Evolutionary conservation across 1,284 basidiomycete genomes (phyloP).

Genomic region (Afroboletus lepidellus): DNA sequence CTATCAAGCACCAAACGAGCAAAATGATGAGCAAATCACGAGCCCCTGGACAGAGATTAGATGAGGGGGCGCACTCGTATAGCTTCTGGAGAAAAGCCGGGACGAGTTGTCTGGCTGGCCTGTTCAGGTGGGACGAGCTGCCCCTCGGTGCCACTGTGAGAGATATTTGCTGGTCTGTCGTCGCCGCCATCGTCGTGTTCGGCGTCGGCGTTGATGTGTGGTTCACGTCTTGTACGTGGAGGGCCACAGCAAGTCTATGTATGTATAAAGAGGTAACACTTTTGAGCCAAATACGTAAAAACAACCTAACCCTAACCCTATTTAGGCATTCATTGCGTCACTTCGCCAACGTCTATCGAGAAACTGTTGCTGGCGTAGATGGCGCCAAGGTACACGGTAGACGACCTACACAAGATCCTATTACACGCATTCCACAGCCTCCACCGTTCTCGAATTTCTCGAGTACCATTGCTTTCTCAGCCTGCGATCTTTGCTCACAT

Average conservation of each 20-base stretch:
- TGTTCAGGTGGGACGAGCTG: slow-evolving; percentile 46
- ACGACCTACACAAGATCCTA: too few relatives aligned
- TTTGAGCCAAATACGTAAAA: not conserved
- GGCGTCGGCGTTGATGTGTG: slow-evolving; percentile 1
- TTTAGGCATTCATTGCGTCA: too few relatives aligned
- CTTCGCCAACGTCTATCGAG: too few relatives aligned
- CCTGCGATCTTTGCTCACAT: too few relatives aligned
- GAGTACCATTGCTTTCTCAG: too few relatives aligned
- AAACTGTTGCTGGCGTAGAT: too few relatives aligned
- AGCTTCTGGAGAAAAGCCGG: slow-evolving; percentile 93
- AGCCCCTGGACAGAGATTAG: slow-evolving; percentile 22
- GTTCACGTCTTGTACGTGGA: slow-evolving; percentile 12
- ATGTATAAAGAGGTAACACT: not conserved
- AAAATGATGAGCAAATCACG: slow-evolving; percentile 8
- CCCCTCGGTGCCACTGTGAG: slow-evolving; percentile 47
- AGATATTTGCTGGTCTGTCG: slow-evolving; percentile 47
- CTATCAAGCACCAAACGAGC: slow-evolving; percentile 40
- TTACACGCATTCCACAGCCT: too few relatives aligned
- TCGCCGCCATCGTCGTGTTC: slow-evolving; percentile 26
- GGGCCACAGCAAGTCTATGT: slow-evolving; percentile 15
- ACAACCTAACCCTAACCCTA: not conserved
- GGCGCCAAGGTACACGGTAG: too few relatives aligned
- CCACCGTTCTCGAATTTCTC: too few relatives aligned
- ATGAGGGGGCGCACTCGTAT: slow-evolving; percentile 63
- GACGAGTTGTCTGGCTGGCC: slow-evolving; percentile 55